phyloP scores from a whole-genome alignment of 805 yeast species.

The Starmerella apicola region DNA sequence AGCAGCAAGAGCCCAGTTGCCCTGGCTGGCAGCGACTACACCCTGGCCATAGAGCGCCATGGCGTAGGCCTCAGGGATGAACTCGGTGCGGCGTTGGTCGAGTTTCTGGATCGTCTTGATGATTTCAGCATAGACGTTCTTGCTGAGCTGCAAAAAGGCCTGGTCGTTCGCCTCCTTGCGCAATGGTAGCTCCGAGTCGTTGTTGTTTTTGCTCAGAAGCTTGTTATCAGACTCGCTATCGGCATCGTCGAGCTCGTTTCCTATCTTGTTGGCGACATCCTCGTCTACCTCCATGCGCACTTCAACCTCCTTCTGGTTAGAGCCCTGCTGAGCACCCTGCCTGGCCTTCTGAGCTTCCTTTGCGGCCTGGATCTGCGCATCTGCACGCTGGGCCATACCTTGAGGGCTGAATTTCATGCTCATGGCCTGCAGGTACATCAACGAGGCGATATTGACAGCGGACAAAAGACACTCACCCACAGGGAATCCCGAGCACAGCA shows the following conservation, averaged over 20 bases:
- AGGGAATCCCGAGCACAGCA: slow-evolving; percentile 59
- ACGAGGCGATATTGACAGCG: slow-evolving; percentile 58
- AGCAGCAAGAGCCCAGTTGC: slow-evolving; percentile 46
- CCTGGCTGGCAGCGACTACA: slow-evolving; percentile 53
- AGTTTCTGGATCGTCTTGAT: slow-evolving; percentile 14
- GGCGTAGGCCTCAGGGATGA: slow-evolving; percentile 55
- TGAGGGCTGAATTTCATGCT: slow-evolving; percentile 8
- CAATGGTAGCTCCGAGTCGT: background rate
- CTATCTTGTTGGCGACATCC: background rate
- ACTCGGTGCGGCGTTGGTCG: slow-evolving; percentile 16
- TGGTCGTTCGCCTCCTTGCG: background rate
- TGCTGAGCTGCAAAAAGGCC: slow-evolving; percentile 11
- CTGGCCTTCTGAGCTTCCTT: background rate
- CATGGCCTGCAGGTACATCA: slow-evolving; percentile 45
- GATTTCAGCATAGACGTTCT: slow-evolving; percentile 16
- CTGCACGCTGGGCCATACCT: background rate
- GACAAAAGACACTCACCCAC: slow-evolving; percentile 52
- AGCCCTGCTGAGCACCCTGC: background rate
- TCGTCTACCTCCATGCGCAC: too few relatives aligned
- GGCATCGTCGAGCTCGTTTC: background rate
- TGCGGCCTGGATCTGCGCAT: background rate
- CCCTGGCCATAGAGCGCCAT: slow-evolving; percentile 79
- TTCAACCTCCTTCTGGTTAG: background rate
- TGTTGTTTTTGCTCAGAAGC: background rate
- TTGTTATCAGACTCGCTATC: too few relatives aligned